phyloP scores from a whole-genome alignment of 768 basidiomycete species.

The Obba rivulosa region DNA sequence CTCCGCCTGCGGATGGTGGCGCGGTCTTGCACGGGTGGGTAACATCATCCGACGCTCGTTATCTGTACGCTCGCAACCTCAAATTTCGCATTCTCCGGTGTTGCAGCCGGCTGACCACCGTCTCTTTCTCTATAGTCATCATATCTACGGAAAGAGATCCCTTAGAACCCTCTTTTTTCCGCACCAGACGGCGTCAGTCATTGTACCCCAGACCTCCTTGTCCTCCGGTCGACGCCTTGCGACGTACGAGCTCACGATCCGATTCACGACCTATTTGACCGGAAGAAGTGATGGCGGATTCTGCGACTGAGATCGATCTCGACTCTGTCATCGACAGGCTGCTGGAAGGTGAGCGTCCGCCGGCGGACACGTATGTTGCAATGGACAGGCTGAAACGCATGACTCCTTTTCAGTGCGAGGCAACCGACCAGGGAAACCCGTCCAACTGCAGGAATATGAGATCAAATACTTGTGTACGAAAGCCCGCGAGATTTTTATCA shows the following conservation, averaged over 20 bases:
- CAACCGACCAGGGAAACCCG: slow-evolving; percentile 97
- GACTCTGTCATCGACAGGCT: slow-evolving; percentile 99
- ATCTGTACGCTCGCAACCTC: slow-evolving; percentile 36
- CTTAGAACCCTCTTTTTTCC: neutral
- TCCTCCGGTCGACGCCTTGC: slow-evolving; percentile 11
- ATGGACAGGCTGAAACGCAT: slow-evolving; percentile 1
- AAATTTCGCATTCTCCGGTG: slow-evolving; percentile 36
- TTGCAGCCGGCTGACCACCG: slow-evolving; percentile 27
- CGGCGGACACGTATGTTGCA: slow-evolving; percentile 11
- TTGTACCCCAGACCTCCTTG: slow-evolving; percentile 10
- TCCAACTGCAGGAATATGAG: slow-evolving; percentile 97
- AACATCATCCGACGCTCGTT: slow-evolving; percentile 26
- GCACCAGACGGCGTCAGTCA: slow-evolving; percentile 4
- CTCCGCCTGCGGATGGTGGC: slow-evolving; percentile 20
- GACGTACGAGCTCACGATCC: slow-evolving; percentile 18
- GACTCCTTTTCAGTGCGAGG: slow-evolving; percentile 69
- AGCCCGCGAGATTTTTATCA: slow-evolving; percentile 98
- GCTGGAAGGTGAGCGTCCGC: slow-evolving; percentile 76
- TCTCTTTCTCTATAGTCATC: slow-evolving; percentile 8
- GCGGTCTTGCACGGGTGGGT: slow-evolving; percentile 12
- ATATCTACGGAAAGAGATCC: slow-evolving; percentile 8
- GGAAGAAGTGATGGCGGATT: slow-evolving; percentile 58
- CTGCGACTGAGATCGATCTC: slow-evolving; percentile 91
- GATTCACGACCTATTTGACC: slow-evolving; percentile 17
- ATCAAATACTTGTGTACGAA: slow-evolving; percentile 99